Conservation (phyloP, 345 rosid genomes). For the Melaleuca quinquenervia region DNA sequence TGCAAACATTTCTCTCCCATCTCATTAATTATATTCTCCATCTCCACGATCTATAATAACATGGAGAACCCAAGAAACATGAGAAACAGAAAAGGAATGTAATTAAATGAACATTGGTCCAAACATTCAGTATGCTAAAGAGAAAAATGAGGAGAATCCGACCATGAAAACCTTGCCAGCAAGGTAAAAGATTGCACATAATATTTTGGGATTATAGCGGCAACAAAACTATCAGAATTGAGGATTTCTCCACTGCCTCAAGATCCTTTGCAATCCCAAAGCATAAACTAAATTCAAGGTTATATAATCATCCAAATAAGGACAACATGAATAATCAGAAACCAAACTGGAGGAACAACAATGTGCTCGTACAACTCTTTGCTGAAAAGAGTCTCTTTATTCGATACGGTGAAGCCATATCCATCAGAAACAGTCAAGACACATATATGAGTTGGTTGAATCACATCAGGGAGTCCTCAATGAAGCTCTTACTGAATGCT, state of each 20-base stretch:
- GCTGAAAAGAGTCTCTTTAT: not conserved
- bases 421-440: not conserved
- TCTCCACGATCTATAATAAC: conserved; percentile 41
- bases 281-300: not conserved
- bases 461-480: not conserved
- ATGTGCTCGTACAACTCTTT: not conserved
- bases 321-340: not conserved
- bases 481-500: not conserved
- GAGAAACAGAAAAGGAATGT: not conserved
- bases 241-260: not conserved
- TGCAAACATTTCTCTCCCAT: conserved; percentile 38
- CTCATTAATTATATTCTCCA: conserved; percentile 65
- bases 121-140: not conserved
- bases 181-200: not conserved
- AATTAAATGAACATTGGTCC: not conserved
- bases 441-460: not conserved
- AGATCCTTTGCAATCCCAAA: not conserved
- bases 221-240: not conserved
- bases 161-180: not conserved
- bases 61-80: not conserved
- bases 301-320: not conserved
- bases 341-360: not conserved
- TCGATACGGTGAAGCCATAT: not conserved
- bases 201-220: not conserved
- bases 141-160: not conserved